Evolutionary conservation across 441 rosid species (phyloP), one percentile per base, ranked within the genome.

Genomic region (Francoa sonchifolia): DNA sequence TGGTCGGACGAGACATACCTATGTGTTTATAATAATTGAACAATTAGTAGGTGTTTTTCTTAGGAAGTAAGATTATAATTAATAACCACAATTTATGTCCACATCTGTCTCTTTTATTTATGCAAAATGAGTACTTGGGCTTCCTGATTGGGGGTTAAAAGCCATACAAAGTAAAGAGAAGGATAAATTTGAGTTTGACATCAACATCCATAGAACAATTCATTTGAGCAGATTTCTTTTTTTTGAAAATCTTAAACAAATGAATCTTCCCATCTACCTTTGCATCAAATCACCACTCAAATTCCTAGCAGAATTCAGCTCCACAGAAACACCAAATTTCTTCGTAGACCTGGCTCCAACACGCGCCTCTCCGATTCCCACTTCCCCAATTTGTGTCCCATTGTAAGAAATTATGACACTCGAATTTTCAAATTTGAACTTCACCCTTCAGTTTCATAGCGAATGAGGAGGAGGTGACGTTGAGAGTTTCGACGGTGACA

Each of bases 401-500:
- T 3, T 22, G 35, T 31, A 44, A 27, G 35, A 44, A 28, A 44
- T 19, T 1, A 29, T 44, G 2, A 16, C 49, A 19, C 12, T 32
- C 7, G 23, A 19, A 12, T 21, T 32, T n/a, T 20, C 38, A 6
- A 31, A 44, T 28, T 44, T 44, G 49, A 44, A 44, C 38, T 14
- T 19, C 27, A 37, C 49, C n/a, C n/a, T n/a, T n/a, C n/a, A n/a
- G n/a, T n/a, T n/a, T n/a, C n/a, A n/a, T n/a, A n/a, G n/a, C n/a
- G 39, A 44, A 33, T 6, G 4, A 5, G n/a, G 14, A 5, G 35
- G n/a, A 10, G 35, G 10, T 11, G 35, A 12, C 35, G 35, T 4
- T 32, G 35, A 32, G 35, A 8, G 4, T 11, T 14, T 17, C 1
- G 35, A 32, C 16, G 35, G 35, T 2, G 35, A 32, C 35, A 17